phyloP scores from a whole-genome alignment of 2,329 filamentous ascomycete species.

The Daldinia eschscholtzii region DNA sequence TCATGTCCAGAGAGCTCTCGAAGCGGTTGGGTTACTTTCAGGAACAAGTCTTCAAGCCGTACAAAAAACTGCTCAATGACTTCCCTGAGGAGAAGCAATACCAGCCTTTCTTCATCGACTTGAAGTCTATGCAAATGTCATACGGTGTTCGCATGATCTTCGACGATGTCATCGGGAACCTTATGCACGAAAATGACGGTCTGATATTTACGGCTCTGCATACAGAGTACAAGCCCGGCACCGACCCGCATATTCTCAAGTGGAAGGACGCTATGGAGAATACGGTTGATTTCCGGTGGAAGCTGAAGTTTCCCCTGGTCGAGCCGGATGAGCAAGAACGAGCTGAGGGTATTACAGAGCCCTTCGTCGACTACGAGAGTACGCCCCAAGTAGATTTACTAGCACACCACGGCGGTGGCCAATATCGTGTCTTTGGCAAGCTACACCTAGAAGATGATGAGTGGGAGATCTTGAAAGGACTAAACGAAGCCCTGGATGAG shows the following conservation, averaged over 20 bases:
- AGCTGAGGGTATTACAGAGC: conserved; percentile 72
- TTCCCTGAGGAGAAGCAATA: conserved; percentile 77
- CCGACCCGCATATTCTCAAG: conserved; percentile 93
- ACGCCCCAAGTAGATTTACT: conserved; percentile 80
- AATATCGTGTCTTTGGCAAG: conserved; percentile 74
- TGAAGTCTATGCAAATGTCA: conserved; percentile 89
- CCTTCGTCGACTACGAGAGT: conserved; percentile 82
- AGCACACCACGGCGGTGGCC: conserved; percentile 72
- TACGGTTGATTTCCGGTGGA: conserved; percentile 90
- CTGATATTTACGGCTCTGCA: conserved; percentile 97
- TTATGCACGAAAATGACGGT: conserved; percentile 95
- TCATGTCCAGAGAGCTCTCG: conserved; percentile 85
- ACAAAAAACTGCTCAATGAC: conserved; percentile 70
- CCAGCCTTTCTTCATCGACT: conserved; percentile 83
- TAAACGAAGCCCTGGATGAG: conserved; percentile 83
- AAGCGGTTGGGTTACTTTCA: conserved; percentile 91
- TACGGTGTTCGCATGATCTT: conserved; percentile 97
- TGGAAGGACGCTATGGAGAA: conserved; percentile 98
- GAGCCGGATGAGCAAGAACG: conserved; percentile 76
- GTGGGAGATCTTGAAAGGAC: conserved; percentile 84
- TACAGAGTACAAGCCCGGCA: conserved; percentile 88
- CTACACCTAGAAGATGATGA: conserved; percentile 80
- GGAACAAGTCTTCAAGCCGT: conserved; percentile 79
- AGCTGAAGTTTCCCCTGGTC: conserved; percentile 79
- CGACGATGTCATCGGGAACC: conserved; percentile 81